Conservation (phyloP, 805 yeast species). For the Debaryomyces hansenii region DNA sequence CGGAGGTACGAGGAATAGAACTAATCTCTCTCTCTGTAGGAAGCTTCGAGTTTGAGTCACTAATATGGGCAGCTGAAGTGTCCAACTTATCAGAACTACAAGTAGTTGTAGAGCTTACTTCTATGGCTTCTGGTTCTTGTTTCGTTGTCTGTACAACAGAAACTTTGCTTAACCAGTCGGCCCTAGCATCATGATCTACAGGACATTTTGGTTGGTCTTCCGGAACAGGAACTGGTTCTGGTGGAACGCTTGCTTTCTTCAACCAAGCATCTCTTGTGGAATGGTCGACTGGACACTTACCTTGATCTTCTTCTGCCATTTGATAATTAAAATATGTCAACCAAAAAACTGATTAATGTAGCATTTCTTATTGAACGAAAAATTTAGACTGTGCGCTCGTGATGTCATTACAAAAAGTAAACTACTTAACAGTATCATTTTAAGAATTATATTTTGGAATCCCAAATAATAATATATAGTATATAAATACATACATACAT, state of each 20-base stretch:
- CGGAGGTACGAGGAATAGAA: constrained; percentile 75
- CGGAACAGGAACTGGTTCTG: constrained; percentile 7
- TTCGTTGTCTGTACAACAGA: constrained; percentile 24
- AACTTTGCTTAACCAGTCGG: constrained; percentile 37
- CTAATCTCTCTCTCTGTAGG: constrained; percentile 77
- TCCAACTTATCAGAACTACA: constrained; percentile 50
- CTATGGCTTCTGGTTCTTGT: constrained; percentile 40
- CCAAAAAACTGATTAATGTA: background rate
- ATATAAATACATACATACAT: background rate
- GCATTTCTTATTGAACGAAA: background rate
- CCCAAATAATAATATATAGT: background rate
- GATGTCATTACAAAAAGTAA: background rate
- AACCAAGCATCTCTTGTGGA: constrained; percentile 35
- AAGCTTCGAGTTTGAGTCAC: constrained; percentile 36
- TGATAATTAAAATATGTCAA: no score
- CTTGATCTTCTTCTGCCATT: constrained; percentile 16
- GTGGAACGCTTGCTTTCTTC: constrained; percentile 10
- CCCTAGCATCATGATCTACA: constrained; percentile 59
- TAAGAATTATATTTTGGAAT: background rate
- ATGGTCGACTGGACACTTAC: constrained; percentile 57
- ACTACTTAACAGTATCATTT: no score
- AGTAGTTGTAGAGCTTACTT: constrained; percentile 20
- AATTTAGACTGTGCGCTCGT: background rate
- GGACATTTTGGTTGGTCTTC: constrained; percentile 55
- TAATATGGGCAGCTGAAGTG: constrained; percentile 24